Conservation (phyloP, 805 yeast species). For the Brettanomyces custersianus region DNA sequence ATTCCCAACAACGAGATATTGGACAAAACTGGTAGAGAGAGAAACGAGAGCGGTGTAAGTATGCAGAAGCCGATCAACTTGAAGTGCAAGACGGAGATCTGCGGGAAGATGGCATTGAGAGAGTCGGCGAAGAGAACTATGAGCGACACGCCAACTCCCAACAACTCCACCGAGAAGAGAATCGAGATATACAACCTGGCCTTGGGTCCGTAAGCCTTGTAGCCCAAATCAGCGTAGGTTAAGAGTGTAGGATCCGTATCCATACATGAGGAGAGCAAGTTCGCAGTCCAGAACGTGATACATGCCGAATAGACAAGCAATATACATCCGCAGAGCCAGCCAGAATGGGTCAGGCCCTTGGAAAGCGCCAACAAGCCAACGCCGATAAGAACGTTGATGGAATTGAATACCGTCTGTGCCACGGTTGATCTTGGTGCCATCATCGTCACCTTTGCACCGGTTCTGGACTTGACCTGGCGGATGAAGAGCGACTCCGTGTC, state of each 20-base stretch:
- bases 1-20: slow-evolving; percentile 49
- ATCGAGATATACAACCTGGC: slow-evolving; percentile 70
- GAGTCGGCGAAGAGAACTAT: slow-evolving; percentile 83
- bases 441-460: slow-evolving; percentile 63
- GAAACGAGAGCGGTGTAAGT: slow-evolving; percentile 70
- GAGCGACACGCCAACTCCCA: slow-evolving; percentile 77
- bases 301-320: slow-evolving; percentile 52
- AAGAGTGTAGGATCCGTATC: slow-evolving; percentile 72
- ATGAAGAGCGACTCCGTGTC: slow-evolving; percentile 21
- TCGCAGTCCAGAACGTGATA: slow-evolving; percentile 71
- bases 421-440: slow-evolving; percentile 76
- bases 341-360: slow-evolving; percentile 54
- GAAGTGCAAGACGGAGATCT: slow-evolving; percentile 42
- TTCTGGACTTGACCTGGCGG: slow-evolving; percentile 55
- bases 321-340: slow-evolving; percentile 57
- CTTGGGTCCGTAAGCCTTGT: slow-evolving; percentile 70
- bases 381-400: slow-evolving; percentile 59
- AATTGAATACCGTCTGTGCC: slow-evolving; percentile 60
- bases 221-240: slow-evolving; percentile 85
- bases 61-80: slow-evolving; percentile 61
- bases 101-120: slow-evolving; percentile 56
- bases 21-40: slow-evolving; percentile 48
- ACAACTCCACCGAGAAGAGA: slow-evolving; percentile 65
- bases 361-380: slow-evolving; percentile 63
- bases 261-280: slow-evolving; percentile 62